These are phyloP conservation scores for Ceratobasidium sp. DNA, from an alignment of 1,284 basidiomycete species.

Conservation along the genomic window DNA sequence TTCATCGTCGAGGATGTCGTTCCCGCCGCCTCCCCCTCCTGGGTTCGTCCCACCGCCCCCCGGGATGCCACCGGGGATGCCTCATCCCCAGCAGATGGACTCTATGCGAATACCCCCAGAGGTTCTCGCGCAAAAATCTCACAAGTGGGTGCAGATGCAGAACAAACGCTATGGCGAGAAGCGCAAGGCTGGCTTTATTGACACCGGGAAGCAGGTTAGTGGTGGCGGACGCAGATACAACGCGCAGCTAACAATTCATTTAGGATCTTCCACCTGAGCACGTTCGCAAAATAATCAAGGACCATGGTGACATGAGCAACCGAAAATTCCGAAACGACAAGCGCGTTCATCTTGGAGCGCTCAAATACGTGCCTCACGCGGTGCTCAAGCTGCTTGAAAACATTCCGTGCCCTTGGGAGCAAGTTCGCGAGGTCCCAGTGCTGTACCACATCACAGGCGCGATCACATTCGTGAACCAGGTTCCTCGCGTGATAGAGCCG, in stretches of 20 bases:
- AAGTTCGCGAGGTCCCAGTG: slow-evolving; percentile 96
- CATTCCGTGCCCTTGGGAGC: slow-evolving; percentile 99
- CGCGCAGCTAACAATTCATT: slow-evolving; percentile 46
- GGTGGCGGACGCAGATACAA: slow-evolving; percentile 32
- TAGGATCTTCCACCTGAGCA: slow-evolving; percentile 92
- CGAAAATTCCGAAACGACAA: slow-evolving; percentile 98
- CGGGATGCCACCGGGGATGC: slow-evolving; percentile 56
- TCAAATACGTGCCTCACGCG: slow-evolving; percentile 99
- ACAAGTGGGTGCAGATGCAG: slow-evolving; percentile 96
- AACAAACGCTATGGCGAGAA: slow-evolving; percentile 90
- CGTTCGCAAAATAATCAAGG: slow-evolving; percentile 97
- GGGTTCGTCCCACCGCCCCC: slow-evolving; percentile 65
- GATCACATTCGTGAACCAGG: slow-evolving; percentile 99
- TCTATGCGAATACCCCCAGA: slow-evolving; percentile 72
- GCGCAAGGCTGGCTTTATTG: slow-evolving; percentile 86
- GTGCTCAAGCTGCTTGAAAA: slow-evolving; percentile 99
- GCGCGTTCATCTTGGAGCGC: slow-evolving; percentile 95
- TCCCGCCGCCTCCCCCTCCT: slow-evolving; percentile 43
- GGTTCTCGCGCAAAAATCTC: slow-evolving; percentile 82
- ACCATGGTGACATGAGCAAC: slow-evolving; percentile 97
- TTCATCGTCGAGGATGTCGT: slow-evolving; percentile 42
- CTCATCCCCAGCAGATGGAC: slow-evolving; percentile 47
- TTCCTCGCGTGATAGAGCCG: slow-evolving; percentile 95
- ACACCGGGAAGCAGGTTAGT: slow-evolving; percentile 91
- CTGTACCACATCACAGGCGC: slow-evolving; percentile 99